Base-by-base conservation (phyloP, 495 filamentous ascomycete genomes). In the Pyrenopolyporus hunteri region DNA sequence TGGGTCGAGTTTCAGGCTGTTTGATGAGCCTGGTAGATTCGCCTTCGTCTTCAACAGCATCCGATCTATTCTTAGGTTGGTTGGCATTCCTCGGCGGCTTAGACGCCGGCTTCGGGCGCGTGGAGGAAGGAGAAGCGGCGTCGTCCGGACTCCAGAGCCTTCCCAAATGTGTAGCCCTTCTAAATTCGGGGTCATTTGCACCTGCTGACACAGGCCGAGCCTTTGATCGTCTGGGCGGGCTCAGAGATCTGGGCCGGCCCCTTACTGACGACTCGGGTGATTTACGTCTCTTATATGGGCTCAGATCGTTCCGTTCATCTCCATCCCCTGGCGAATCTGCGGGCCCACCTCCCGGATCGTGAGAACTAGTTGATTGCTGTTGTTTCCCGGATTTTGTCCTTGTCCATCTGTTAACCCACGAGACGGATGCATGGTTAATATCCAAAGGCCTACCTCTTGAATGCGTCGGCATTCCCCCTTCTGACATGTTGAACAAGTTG, bases 1-100 rank as follows among this genome's bases (percentile, higher is more conserved):
- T 88, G 4, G 83, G 79, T 51, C 65, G 75, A 48, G 73, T 84
- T 69, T 74, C 80, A 33, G 77, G 78, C 62, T 69, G 78, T 17
- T 64, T 66, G 6, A 71, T 61, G 11, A 71, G 55, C 11, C 32
- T 56, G 13, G 39, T 60, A 16, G 48, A 54, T 35, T 64, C 59
- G 46, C 20, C 23, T 6, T 69, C 53, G 28, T 67, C 69, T 16
- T 71, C 66, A 19, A 46, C 31, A 6, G 32, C 9, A 5, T 71
- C 66, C 13, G 39, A 4, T 19, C 43, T 39, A 26, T 17, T 63
- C 19, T 16, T 51, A 42, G 40, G 42, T 33, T 43, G 63, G 33
- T 11, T 42, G 4, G 13, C 3, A 42, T 44, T 55, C 46, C 53
- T 59, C 17, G 37, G 4, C 4, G 23, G 51, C 13, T 47, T 47